Evolutionary conservation across 139 green algal species (phyloP), one percentile per base, ranked within the genome.

Genomic region (Pseudopediastrum boryanum): DNA sequence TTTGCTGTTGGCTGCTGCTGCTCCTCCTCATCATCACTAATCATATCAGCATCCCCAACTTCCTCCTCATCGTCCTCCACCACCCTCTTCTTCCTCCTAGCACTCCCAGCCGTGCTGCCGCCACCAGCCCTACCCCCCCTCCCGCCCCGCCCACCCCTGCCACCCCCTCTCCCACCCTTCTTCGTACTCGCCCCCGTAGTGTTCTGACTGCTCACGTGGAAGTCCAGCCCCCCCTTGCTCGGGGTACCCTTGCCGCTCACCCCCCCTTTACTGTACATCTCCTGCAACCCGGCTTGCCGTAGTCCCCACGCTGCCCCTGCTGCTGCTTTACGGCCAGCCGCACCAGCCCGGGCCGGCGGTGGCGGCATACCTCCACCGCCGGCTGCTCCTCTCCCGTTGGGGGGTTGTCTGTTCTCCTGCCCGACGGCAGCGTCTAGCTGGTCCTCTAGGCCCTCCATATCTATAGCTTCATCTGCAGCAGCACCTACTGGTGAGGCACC

Each of bases 321-420:
- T 78, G 70, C 21, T 62, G 61, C 0, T 25, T 33, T n/a, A n/a
- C n/a, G n/a, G n/a, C n/a, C n/a, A n/a, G 2, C 21, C 70, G 10
- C 70, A 36, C 12, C 35, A 52, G 23, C 66, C 66, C 35, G 35
- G 35, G 51, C 67, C 70, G 16, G 33, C 52, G 31, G 67, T 10
- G 33, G 51, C 70, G 12, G 70, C 70, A 23, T 78, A 52, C 23
- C 70, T n/a, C n/a, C n/a, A n/a, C n/a, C n/a, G n/a, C n/a, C n/a
- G n/a, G n/a, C n/a, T n/a, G n/a, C n/a, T n/a, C n/a, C n/a, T n/a
- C n/a, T n/a, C n/a, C n/a, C n/a, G n/a, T n/a, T n/a, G n/a, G n/a
- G n/a, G n/a, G n/a, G n/a, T n/a, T n/a, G n/a, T n/a, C n/a, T n/a
- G n/a, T n/a, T n/a, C n/a, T n/a, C n/a, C n/a, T n/a, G n/a, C n/a